Evolutionary conservation across 78 protist genomes (phyloP).

Genomic region (Protostelium mycophagum): DNA sequence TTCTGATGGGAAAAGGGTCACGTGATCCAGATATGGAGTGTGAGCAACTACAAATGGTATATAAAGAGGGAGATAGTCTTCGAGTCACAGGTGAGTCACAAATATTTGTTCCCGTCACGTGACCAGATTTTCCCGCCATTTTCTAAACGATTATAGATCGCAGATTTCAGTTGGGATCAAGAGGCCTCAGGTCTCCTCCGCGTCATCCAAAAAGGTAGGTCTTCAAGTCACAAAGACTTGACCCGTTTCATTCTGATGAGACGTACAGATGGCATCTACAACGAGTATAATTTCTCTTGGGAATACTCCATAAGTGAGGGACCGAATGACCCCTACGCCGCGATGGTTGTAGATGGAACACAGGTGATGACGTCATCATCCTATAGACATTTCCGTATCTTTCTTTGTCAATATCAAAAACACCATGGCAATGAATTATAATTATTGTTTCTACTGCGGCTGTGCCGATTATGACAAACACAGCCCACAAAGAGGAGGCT

Average conservation of each 20-base stretch:
- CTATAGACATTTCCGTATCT: too few relatives aligned
- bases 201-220: neutral
- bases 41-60: conserved; percentile 33
- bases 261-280: neutral
- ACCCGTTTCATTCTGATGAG: neutral
- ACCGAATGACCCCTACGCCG: neutral
- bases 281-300: neutral
- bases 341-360: neutral
- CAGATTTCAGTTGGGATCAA: neutral
- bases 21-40: neutral
- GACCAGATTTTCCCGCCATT: neutral
- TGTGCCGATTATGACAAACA: too few relatives aligned
- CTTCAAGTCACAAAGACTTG: neutral
- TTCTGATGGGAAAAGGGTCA: neutral
- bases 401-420: too few relatives aligned
- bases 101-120: neutral
- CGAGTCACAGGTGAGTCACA: neutral
- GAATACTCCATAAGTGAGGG: neutral
- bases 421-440: neutral
- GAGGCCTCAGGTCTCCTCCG: neutral
- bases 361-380: neutral
- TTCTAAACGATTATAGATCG: neutral
- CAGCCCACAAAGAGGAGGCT: too few relatives aligned
- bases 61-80: neutral
- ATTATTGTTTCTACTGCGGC: neutral